These are phyloP conservation scores for Corymbia calophylla DNA, from an alignment of 441 rosid genomes.

Conservation along the genomic window DNA sequence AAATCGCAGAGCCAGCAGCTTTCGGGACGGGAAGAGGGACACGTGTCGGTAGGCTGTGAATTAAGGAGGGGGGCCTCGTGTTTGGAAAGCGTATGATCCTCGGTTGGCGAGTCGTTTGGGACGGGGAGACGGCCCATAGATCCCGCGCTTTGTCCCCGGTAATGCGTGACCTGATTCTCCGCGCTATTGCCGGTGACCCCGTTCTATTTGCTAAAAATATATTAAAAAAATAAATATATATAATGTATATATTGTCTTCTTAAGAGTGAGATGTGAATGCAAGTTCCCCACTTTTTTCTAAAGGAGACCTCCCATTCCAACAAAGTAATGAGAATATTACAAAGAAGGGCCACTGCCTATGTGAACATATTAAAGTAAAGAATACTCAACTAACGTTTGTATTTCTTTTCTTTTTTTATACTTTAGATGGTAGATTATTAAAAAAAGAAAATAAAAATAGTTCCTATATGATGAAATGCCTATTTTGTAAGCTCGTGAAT, in stretches of 20 bases:
- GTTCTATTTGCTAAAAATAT: not conserved
- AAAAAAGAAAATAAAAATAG: no score
- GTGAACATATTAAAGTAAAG: not conserved
- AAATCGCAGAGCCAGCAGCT: not conserved
- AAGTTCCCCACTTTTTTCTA: not conserved
- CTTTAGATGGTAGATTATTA: no score
- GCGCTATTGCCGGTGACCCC: not conserved
- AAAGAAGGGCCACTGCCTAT: not conserved
- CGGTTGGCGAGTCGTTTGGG: not conserved
- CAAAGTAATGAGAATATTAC: not conserved
- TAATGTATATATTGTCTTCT: not conserved
- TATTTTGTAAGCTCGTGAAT: not conserved
- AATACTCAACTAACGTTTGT: not conserved
- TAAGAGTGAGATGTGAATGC: not conserved
- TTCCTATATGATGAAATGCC: not conserved
- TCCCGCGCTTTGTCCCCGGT: constrained; percentile 21
- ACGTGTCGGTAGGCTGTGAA: not conserved
- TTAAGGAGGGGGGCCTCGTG: no score
- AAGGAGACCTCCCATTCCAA: not conserved
- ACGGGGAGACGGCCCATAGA: constrained; percentile 9
- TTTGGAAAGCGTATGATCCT: not conserved
- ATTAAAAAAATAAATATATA: no score
- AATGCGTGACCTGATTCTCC: not conserved
- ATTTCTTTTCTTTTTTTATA: no score
- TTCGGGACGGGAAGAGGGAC: not conserved